A percentile compares a stretch with the other conserved stretches of the same genome.
phyloP scores from a whole-genome alignment of 352 stramenopile species.

The Phytophthora pluvialis region DNA sequence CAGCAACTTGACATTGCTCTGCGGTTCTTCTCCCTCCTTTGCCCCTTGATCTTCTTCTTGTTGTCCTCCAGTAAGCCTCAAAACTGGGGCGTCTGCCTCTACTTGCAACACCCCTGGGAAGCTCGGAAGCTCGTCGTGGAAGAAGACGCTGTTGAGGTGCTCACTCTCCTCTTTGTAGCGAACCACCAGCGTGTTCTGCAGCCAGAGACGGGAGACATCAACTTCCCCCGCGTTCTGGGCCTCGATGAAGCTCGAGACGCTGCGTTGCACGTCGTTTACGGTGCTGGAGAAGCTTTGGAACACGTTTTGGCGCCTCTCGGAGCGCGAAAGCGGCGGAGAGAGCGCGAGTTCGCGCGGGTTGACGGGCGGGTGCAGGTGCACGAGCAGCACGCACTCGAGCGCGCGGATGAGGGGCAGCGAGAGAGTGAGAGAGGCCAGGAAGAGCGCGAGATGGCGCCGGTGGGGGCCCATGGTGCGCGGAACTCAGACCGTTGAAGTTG shows the following conservation, averaged over 20 bases:
- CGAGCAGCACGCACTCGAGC: conserved; percentile 34
- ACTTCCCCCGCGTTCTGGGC: conserved; percentile 16
- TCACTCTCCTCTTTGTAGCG: conserved; percentile 13
- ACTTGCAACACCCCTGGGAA: conserved; percentile 54
- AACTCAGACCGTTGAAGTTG: conserved; percentile 30
- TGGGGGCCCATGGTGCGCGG: conserved; percentile 3
- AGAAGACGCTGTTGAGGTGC: conserved; percentile 18
- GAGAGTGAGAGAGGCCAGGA: conserved; percentile 21
- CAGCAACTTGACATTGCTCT: conserved; percentile 58
- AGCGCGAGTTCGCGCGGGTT: conserved; percentile 7
- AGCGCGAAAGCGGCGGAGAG: conserved; percentile 5
- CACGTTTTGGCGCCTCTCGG: conserved; percentile 30
- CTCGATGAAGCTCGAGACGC: conserved; percentile 33
- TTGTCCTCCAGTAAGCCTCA: conserved; percentile 28
- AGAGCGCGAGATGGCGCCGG: conserved; percentile 23
- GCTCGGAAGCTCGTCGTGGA: conserved; percentile 29
- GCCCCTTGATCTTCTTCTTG: conserved; percentile 13
- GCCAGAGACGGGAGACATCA: conserved; percentile 48
- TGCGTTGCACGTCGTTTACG: conserved; percentile 29
- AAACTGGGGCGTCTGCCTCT: conserved; percentile 42
- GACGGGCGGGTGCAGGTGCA: conserved; percentile 49
- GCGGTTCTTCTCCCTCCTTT: conserved; percentile 9
- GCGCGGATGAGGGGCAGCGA: conserved; percentile 1
- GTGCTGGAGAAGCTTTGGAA: conserved; percentile 14
- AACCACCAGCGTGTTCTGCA: conserved; percentile 70